Conservation (phyloP, 2,329 filamentous ascomycete species). For the Fusarium torulosum region DNA sequence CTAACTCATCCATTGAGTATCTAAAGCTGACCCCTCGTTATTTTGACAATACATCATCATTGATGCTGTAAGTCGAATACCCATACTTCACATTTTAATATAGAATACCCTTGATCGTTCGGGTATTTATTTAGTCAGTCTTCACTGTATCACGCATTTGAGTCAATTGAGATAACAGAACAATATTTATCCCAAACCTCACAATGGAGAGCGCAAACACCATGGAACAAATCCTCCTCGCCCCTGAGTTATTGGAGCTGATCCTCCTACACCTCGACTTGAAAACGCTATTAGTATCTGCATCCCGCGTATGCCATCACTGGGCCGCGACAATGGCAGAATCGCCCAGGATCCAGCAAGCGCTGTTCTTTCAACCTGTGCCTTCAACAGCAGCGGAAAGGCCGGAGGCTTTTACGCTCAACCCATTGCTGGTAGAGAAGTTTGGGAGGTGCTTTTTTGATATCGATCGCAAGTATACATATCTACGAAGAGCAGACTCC, state of each 20-base stretch:
- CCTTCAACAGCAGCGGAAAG: neutral
- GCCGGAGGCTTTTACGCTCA: constrained; percentile 10
- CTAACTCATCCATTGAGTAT: neutral
- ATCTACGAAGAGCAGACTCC: constrained; percentile 34
- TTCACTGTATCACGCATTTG: neutral
- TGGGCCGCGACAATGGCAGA: constrained; percentile 36
- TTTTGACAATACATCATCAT: constrained; percentile 3
- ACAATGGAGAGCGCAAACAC: constrained; percentile 1
- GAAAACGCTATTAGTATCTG: constrained; percentile 46
- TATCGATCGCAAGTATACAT: constrained; percentile 17
- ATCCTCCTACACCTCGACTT: constrained; percentile 47
- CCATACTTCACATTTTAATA: neutral
- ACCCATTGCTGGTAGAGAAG: constrained; percentile 35
- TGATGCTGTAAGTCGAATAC: neutral
- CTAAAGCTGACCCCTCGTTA: neutral
- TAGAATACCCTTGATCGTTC: neutral
- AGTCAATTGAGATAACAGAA: neutral
- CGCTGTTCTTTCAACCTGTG: constrained; percentile 28
- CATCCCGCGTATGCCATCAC: constrained; percentile 40
- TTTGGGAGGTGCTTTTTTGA: constrained; percentile 42
- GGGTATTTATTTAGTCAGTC: neutral
- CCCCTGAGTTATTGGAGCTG: constrained; percentile 48
- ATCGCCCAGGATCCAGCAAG: constrained; percentile 31
- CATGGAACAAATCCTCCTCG: neutral
- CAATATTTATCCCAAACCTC: neutral